Percentiles rank a stretch among this genome's conserved stretches.
Evolutionary conservation across 345 rosid genomes (phyloP).

Genomic region (Salix dunnii): DNA sequence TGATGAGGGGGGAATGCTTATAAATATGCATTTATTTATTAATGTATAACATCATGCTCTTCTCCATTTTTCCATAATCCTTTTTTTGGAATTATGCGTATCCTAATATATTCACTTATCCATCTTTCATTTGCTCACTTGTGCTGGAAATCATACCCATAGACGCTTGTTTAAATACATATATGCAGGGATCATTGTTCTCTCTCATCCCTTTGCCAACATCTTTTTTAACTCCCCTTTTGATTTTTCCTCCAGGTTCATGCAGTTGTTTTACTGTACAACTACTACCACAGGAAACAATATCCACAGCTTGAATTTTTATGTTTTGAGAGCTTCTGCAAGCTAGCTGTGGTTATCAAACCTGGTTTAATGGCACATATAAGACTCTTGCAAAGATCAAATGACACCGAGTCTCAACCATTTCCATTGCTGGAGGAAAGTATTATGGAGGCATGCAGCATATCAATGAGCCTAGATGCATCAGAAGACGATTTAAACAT

Average conservation of each 20-base stretch:
- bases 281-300: conserved; percentile 61
- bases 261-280: conserved; percentile 72
- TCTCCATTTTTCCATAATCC: background rate
- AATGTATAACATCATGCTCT: background rate
- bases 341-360: conserved; percentile 44
- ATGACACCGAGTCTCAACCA: conserved; percentile 33
- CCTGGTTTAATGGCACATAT: conserved; percentile 53
- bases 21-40: background rate
- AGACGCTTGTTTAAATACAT: no score
- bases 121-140: background rate
- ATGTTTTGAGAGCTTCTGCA: conserved; percentile 59
- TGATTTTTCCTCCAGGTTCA: conserved; percentile 45
- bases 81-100: background rate
- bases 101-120: background rate
- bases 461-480: conserved; percentile 47
- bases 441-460: conserved; percentile 64
- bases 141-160: background rate
- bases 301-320: conserved; percentile 46
- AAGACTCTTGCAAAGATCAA: conserved; percentile 38
- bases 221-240: background rate
- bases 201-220: background rate
- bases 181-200: background rate
- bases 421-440: conserved; percentile 49
- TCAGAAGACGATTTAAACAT: conserved; percentile 36
- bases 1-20: background rate